Conservation (phyloP, 192 early-diverging fungal genomes). For the Physocladia obscura region DNA sequence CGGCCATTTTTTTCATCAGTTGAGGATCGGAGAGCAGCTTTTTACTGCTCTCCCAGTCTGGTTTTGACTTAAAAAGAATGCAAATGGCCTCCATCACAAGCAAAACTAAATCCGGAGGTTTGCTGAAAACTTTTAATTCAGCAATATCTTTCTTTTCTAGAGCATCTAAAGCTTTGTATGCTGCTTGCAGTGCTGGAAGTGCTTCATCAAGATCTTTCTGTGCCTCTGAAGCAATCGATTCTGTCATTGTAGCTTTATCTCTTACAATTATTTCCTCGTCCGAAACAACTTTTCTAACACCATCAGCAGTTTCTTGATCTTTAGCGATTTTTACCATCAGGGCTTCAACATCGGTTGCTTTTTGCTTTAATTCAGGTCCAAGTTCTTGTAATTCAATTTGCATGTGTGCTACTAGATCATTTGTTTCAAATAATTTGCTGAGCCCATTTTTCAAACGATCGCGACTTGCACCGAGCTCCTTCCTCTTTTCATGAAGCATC, state of each 20-base stretch:
- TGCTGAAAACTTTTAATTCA: constrained; percentile 60
- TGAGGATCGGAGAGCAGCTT: constrained; percentile 58
- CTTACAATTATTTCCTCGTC: constrained; percentile 60
- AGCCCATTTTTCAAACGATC: constrained; percentile 56
- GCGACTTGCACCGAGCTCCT: constrained; percentile 49
- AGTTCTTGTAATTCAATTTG: constrained; percentile 58
- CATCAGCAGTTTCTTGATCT: constrained; percentile 64
- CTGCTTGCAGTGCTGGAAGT: constrained; percentile 54
- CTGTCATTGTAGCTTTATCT: constrained; percentile 54
- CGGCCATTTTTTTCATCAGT: constrained; percentile 62
- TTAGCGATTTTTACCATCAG: constrained; percentile 65
- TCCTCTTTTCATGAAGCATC: constrained; percentile 62
- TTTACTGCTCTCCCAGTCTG: constrained; percentile 62
- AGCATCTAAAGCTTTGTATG: constrained; percentile 59
- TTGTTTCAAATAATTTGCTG: constrained; percentile 57
- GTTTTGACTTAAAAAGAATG: constrained; percentile 61
- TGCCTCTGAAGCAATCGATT: constrained; percentile 59
- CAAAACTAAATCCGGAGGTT: constrained; percentile 57
- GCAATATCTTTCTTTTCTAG: constrained; percentile 66
- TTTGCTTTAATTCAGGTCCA: constrained; percentile 54
- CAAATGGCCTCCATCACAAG: constrained; percentile 63
- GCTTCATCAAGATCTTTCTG: constrained; percentile 61
- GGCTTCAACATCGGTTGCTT: constrained; percentile 52
- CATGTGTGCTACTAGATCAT: constrained; percentile 62
- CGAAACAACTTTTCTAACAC: constrained; percentile 58